Conservation (phyloP, 1,284 basidiomycete species). For the Fomes fomentarius region DNA sequence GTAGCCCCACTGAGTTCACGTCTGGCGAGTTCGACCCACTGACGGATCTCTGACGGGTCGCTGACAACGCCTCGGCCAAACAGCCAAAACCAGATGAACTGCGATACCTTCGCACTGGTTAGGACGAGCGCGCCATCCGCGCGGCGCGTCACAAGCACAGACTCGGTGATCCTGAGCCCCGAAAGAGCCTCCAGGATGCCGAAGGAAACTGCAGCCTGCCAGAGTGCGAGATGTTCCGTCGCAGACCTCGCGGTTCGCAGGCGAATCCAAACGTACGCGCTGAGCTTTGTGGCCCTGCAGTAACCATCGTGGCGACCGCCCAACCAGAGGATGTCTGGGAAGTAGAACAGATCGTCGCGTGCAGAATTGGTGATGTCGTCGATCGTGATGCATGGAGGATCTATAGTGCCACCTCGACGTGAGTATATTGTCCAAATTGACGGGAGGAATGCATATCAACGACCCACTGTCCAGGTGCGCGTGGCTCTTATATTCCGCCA, state of each 20-base stretch:
- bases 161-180: slow-evolving; percentile 4
- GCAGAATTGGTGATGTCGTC: background rate
- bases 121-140: background rate
- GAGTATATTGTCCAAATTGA: too few relatives aligned
- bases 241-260: background rate
- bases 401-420: too few relatives aligned
- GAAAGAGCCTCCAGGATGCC: slow-evolving; percentile 9
- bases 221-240: slow-evolving; percentile 2
- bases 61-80: background rate
- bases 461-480: too few relatives aligned
- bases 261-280: background rate
- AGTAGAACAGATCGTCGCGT: background rate
- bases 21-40: too few relatives aligned
- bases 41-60: background rate
- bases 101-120: background rate
- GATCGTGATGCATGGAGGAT: too few relatives aligned
- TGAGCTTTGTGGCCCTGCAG: background rate
- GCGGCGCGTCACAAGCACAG: background rate
- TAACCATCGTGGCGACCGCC: slow-evolving; percentile 2
- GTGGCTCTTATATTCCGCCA: too few relatives aligned
- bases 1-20: background rate
- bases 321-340: slow-evolving; percentile 6
- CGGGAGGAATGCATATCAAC: too few relatives aligned
- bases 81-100: background rate
- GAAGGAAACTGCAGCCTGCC: slow-evolving; percentile 9